Evolutionary conservation across 306 rosid species (phyloP), one percentile per base, ranked within the genome.

Genomic region (Medicago lupulina): DNA sequence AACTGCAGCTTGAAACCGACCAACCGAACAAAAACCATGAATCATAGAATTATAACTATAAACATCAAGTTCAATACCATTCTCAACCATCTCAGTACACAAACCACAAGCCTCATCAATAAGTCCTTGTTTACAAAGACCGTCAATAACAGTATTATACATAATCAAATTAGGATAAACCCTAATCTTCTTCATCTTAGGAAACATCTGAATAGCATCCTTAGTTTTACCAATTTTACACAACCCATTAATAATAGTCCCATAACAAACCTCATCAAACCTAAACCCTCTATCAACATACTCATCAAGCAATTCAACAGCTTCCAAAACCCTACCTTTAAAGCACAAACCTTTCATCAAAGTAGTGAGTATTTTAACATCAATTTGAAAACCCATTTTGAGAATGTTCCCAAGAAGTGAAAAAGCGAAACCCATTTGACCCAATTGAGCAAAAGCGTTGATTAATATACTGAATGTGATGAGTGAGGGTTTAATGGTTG

Each of bases 211-310:
- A 40, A 75, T 14, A 2, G 84, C 76, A 50, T n/a, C 23, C 18
- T 17, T 74, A 4, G 60, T 59, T 49, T 40, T 60, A 7, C 79
- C 67, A 7, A 3, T 51, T 49, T 80, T 80, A 53, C 84, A 80
- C 76, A 74, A 68, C 38, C 84, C 84, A 59, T 80, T 80, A 12
- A 80, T 49, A 64, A 80, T 59, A 8, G 80, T 80, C 16, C 84
- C 84, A 17, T 75, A 69, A 51, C 84, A 80, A 75, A 80, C 51
- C 38, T 68, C 80, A 28, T 80, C 84, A 51, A 80, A 80, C 43
- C 50, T 15, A 9, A 80, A 68, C 10, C 84, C 84, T 61, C 5
- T 38, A 0, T 49, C 64, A 2, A 80, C 80, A 2, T 34, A 70
- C 50, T 68, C 67, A 59, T 68, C 80, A 15, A 68, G 76, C 73